Evolutionary conservation across 108 stramenopile genomes (phyloP), one percentile per base, ranked within the genome.

Genomic region (Pseudonitzschia delicatissima): DNA sequence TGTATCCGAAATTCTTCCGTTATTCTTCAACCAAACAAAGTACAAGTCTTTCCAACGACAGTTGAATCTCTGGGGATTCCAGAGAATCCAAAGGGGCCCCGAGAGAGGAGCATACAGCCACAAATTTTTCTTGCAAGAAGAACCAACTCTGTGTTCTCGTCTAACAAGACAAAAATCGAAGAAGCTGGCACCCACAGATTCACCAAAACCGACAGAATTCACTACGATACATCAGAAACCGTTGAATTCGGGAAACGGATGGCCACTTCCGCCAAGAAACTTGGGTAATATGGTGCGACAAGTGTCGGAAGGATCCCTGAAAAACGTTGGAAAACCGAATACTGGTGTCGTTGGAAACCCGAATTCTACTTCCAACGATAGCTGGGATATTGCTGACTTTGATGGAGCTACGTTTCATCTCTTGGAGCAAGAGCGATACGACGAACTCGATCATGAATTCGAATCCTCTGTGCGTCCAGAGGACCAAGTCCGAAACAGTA

Each of bases 61-160:
- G 17, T 88, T 68, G 25, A 92, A 93, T 58, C 69, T 92, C 5
- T 89, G 84, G 69, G 85, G 82, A 13, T 89, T 89, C 53, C 28
- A 66, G 28, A 77, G 82, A 55, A 52, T 89, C 4, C 82, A 79
- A 13, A 15, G 29, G 1, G 87, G 87, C 6, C 62, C 63, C 7
- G 87, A 88, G 31, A 71, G 80, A 53, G 86, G 86, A 23, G 72
- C 76, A 1, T 93, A 90, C 67, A 85, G 71, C 44, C 87, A 90
- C 66, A 74, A 77, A 37, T 32, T 67, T 13, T 93, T 93, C 57
- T 61, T 86, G 21, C 69, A 76, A 39, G 74, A 79, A 36, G 79
- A 66, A 47, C 61, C 60, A 8, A 17, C 1, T 12, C 25, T 52
- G 7, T 62, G 60, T 9, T 27, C 33, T 5, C 25, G 49, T 17